Evolutionary conservation across 352 stramenopile genomes (phyloP), one percentile per base, ranked within the genome.

Genomic region (Globisporangium radiosum): DNA sequence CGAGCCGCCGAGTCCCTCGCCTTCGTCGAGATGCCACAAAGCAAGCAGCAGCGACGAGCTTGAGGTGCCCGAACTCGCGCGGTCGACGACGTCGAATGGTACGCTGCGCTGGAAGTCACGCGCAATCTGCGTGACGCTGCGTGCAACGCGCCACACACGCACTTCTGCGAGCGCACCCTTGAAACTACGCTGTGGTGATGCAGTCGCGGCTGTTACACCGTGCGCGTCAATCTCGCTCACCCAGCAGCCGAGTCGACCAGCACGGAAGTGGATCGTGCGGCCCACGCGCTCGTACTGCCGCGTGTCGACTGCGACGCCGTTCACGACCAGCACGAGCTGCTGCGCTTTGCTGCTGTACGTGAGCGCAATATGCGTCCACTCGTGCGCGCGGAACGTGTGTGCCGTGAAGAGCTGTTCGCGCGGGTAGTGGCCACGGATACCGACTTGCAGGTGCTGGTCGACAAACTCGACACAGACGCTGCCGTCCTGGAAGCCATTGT

Each of bases 401-500:
- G 60, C 64, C 14, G 64, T 70, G 63, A 95, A 95, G 19, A 90
- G 57, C 48, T 78, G 67, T 47, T 94, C 81, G 0, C 85, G 82
- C 17, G 86, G 86, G 19, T 66, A 68, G 54, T 93, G 90, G 9
- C 86, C 86, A 47, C 72, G 80, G 36, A 95, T 77, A 4, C 82
- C 64, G 13, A 95, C 52, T 40, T 95, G 84, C 52, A 94, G 51
- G 42, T 75, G 61, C 7, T 80, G 70, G 25, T 80, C 78, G 15
- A 92, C 63, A 42, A 95, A 70, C 57, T 94, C 82, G 14, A 95
- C 47, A 36, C 84, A 90, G 5, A 91, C 67, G 43, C 82, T 90
- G 1, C 84, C 81, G 54, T 58, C 68, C 50, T 82, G 69, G 59
- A 92, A 73, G 4, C 81, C 82, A 55, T 92, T 88, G 49, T 95